Evolutionary conservation across 164 flowering plant species (phyloP), one percentile per base, ranked within the genome.

Genomic region (Chimonanthus praecox): DNA sequence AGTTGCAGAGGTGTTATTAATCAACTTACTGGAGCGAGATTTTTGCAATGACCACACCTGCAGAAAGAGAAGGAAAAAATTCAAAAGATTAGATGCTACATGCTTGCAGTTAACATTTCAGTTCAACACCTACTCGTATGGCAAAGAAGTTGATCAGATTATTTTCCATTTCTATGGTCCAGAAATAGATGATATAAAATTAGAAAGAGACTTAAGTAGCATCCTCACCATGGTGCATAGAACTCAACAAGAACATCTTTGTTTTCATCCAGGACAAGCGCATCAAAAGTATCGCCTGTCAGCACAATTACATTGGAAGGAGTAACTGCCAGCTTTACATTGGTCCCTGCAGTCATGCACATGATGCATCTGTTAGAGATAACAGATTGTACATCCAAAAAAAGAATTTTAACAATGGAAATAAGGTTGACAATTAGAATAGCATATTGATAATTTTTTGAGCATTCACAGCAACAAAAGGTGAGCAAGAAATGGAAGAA

Each of bases 31-130:
- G 98, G 97, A 83, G 98, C 99, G 80, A 96, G 97, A 77, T 71
- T 78, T 79, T 96, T 90, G 90, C 99, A 96, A 73, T 94, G 98
- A 63, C 99, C 99, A 79, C 99, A 92, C 98, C 99, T 95, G 84
- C 60, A 74, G 67, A 74, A 75, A 20, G 11, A 50, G 73, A 49
- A 68, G 50, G 7, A 16, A 49, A 20, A 43, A 62, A 60, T 47
- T 47, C 6, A 46, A 11, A 60, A 71, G 20, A 16, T 16, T 68
- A 48, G 54, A 48, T 66, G 47, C 47, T 1, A 11, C 45, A 44
- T 7, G 6, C 33, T 10, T 66, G 4, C 13, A 7, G 16, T 43
- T 62, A 15, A 62, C 7, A 62, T 33, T 33, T 33, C 1, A 33
- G 33, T 33, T 58, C 16, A 58, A n/a, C 16, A n/a, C 10, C 16